A percentile compares a stretch with the other conserved stretches of the same genome.
Evolutionary conservation across 176 grass and related monocot genomes (phyloP).

Genomic region (Zizania latifolia): DNA sequence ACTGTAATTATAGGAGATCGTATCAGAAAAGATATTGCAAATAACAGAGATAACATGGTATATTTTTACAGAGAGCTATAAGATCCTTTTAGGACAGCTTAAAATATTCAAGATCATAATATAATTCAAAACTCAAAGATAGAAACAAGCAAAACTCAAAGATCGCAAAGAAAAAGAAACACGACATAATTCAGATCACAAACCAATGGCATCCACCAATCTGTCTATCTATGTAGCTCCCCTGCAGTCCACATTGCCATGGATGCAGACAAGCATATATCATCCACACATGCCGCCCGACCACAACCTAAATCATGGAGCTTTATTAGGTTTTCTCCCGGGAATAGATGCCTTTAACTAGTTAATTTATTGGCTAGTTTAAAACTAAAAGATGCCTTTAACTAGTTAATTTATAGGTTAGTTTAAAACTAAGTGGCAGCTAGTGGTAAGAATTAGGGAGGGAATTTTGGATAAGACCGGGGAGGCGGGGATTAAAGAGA

Average conservation of each 20-base stretch:
- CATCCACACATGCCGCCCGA: background rate
- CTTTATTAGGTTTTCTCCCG: too few relatives aligned
- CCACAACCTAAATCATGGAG: background rate
- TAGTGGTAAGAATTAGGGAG: background rate
- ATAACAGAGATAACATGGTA: too few relatives aligned
- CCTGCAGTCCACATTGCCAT: background rate
- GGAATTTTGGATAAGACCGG: too few relatives aligned
- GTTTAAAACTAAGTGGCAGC: background rate
- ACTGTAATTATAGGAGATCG: background rate
- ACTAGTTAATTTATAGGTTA: background rate
- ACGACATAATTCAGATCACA: background rate
- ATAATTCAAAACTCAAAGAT: too few relatives aligned
- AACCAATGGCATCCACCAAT: background rate
- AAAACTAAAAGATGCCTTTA: too few relatives aligned
- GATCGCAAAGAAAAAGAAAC: too few relatives aligned
- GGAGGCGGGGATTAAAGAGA: too few relatives aligned
- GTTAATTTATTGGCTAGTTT: background rate
- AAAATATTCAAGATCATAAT: too few relatives aligned
- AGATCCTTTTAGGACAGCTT: too few relatives aligned
- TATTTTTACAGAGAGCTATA: too few relatives aligned
- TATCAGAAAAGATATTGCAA: background rate
- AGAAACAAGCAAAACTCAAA: too few relatives aligned
- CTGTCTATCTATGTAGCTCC: background rate
- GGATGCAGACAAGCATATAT: background rate
- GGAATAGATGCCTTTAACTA: constrained; percentile 4